Evolutionary conservation across 805 yeast genomes (phyloP).

Genomic region (Ogataea glucozyma): DNA sequence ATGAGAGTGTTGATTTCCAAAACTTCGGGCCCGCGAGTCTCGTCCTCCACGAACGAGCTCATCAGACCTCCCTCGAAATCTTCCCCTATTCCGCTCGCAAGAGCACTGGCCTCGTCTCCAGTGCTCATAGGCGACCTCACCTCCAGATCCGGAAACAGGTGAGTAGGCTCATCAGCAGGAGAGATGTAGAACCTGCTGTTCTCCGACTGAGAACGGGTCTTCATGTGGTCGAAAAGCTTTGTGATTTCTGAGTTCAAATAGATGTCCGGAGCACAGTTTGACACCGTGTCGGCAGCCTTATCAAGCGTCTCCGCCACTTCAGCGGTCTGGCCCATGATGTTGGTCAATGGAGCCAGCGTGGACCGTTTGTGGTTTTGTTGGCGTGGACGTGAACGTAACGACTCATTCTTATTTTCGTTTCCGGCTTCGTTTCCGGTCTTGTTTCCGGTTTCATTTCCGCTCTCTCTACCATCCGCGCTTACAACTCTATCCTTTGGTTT

Average conservation of each 20-base stretch:
- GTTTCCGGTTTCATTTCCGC: not conserved
- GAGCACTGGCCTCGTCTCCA: conserved; percentile 4
- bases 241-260: conserved; percentile 24
- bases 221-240: conserved; percentile 18
- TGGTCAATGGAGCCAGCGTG: not conserved
- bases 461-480: not conserved
- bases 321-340: not conserved
- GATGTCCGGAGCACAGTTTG: conserved; percentile 21
- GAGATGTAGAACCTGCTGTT: conserved; percentile 17
- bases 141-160: conserved; percentile 23
- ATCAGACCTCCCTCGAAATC: conserved; percentile 11
- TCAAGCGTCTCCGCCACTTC: not conserved
- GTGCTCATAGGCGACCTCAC: conserved; percentile 13
- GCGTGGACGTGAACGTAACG: no score
- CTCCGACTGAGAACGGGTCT: conserved; percentile 12
- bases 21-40: conserved; percentile 5
- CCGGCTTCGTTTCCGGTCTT: not conserved
- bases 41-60: conserved; percentile 24
- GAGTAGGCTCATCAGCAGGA: conserved; percentile 11
- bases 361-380: not conserved
- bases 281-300: not conserved
- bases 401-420: not conserved
- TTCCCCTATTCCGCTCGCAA: not conserved
- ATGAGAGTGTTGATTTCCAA: conserved; percentile 1
- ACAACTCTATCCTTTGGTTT: no score